A percentile compares a stretch with the other conserved stretches of the same genome.
phyloP scores from a whole-genome alignment of 2,329 filamentous ascomycete genomes.

The Trichoderma afroharzianum region DNA sequence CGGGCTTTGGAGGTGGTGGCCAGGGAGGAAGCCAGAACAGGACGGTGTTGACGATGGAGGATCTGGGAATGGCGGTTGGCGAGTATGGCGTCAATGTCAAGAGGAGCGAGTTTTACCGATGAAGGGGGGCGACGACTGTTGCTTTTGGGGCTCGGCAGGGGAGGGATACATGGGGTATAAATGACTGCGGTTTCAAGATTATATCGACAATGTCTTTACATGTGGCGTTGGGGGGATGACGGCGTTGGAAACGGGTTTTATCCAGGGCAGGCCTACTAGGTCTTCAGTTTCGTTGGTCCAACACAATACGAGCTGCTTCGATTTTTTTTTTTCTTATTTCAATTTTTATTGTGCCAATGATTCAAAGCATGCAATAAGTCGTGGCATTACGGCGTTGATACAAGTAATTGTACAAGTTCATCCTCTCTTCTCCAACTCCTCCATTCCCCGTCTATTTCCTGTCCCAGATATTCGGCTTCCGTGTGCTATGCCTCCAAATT shows the following conservation, averaged over 20 bases:
- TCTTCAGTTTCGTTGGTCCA: background rate
- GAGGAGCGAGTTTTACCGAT: slow-evolving; percentile 86
- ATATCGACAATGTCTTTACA: background rate
- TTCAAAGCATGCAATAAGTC: background rate
- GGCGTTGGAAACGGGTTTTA: background rate
- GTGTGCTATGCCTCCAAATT: slow-evolving; percentile 41
- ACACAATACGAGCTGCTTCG: background rate
- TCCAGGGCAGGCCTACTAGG: background rate
- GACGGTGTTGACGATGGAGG: slow-evolving; percentile 97
- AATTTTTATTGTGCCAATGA: background rate
- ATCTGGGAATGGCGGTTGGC: slow-evolving; percentile 93
- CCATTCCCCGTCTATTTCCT: slow-evolving; percentile 30
- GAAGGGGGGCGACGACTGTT: background rate
- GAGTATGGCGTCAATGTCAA: slow-evolving; percentile 98
- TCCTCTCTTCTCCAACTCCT: slow-evolving; percentile 20
- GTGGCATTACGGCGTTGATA: slow-evolving; percentile 26
- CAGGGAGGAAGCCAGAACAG: slow-evolving; percentile 85
- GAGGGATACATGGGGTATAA: background rate
- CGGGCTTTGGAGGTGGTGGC: slow-evolving; percentile 82
- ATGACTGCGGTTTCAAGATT: background rate
- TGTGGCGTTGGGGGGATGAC: slow-evolving; percentile 18
- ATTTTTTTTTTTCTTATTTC: background rate
- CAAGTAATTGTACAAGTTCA: slow-evolving; percentile 29
- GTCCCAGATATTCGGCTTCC: slow-evolving; percentile 56
- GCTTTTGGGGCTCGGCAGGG: background rate